Evolutionary conservation across 441 rosid species (phyloP).

Genomic region (Theobroma grandiflorum): DNA sequence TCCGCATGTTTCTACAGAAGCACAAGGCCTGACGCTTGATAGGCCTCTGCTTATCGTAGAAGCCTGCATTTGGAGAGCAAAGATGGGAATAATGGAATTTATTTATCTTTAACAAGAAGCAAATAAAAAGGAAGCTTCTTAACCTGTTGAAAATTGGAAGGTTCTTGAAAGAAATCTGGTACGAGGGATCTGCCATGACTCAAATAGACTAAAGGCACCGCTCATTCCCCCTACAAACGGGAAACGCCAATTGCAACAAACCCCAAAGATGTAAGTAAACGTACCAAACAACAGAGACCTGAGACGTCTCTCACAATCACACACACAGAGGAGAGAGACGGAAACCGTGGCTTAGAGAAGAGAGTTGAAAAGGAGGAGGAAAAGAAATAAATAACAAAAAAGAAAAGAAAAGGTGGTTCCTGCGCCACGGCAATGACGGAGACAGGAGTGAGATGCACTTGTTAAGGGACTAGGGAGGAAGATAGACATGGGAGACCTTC

Average conservation of each 20-base stretch:
- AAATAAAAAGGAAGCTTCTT: background rate
- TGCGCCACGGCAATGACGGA: background rate
- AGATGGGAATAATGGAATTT: background rate
- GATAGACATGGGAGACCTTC: too few species aligned
- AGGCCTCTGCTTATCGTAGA: background rate
- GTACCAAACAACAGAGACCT: background rate
- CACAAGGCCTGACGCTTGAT: constrained; percentile 30
- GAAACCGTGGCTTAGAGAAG: background rate
- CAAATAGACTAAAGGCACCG: constrained; percentile 12
- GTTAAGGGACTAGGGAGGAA: too few species aligned
- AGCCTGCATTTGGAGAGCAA: constrained; percentile 17
- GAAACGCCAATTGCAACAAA: background rate
- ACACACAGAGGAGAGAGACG: background rate
- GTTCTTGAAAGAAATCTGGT: constrained; percentile 12
- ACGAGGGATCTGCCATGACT: background rate
- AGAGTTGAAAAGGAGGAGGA: background rate
- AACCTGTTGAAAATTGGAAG: constrained; percentile 13
- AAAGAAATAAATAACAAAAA: too few species aligned
- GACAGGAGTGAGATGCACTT: too few species aligned
- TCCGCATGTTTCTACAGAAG: constrained; percentile 61
- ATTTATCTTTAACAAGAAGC: background rate
- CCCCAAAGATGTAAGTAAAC: background rate
- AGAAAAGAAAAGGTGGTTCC: background rate
- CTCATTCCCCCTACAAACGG: background rate
- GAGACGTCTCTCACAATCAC: background rate